phyloP scores from a whole-genome alignment of 1,139 yeast genomes.

The Taphrina flavorubra region DNA sequence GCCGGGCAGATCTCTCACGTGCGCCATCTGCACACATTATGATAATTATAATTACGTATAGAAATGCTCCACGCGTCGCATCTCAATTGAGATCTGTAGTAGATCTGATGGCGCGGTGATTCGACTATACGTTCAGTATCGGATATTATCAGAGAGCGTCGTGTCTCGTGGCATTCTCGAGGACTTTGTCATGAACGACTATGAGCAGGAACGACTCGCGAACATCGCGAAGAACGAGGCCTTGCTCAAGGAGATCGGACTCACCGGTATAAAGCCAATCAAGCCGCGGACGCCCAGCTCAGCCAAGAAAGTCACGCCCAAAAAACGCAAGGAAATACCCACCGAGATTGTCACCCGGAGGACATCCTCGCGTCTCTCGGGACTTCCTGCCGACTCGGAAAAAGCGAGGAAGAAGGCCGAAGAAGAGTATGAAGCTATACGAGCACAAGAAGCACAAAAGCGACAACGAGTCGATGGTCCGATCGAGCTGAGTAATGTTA shows the following conservation, averaged over 20 bases:
- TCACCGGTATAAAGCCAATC: constrained; percentile 28
- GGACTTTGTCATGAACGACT: constrained; percentile 51
- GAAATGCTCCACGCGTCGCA: neutral
- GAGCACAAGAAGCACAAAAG: constrained; percentile 45
- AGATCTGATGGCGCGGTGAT: neutral
- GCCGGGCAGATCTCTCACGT: constrained; percentile 11
- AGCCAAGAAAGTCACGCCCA: constrained; percentile 7
- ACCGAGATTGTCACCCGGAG: constrained; percentile 48
- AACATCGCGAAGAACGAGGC: constrained; percentile 64
- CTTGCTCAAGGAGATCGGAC: constrained; percentile 50
- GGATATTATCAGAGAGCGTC: neutral
- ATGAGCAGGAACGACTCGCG: constrained; percentile 71
- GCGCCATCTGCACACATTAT: constrained; percentile 7
- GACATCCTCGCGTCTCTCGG: constrained; percentile 52
- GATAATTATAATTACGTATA: too few relatives aligned
- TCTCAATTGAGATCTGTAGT: neutral
- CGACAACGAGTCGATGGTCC: constrained; percentile 43
- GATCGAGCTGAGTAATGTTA: constrained; percentile 41
- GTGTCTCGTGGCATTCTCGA: neutral
- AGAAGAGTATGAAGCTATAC: constrained; percentile 44
- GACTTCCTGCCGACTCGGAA: constrained; percentile 50
- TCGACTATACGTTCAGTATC: too few relatives aligned
- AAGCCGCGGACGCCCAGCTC: constrained; percentile 24
- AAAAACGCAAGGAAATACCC: constrained; percentile 5
- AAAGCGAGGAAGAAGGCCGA: constrained; percentile 44